A percentile compares a stretch with the other conserved stretches of the same genome.
These are phyloP conservation scores for Heterobasidion annosum DNA, from an alignment of 1,284 basidiomycete species.

Conservation along the genomic window DNA sequence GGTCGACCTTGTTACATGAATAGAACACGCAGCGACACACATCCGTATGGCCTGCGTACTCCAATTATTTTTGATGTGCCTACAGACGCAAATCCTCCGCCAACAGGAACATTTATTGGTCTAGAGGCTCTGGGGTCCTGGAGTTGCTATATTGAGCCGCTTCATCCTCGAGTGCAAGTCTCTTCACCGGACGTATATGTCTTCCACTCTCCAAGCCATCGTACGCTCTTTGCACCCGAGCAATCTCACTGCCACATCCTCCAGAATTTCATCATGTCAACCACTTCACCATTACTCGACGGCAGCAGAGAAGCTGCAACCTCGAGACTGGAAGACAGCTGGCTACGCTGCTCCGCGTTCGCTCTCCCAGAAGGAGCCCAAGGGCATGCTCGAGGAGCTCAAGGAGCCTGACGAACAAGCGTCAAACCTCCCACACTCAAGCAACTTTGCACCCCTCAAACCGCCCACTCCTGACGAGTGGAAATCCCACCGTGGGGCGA, in stretches of 20 bases:
- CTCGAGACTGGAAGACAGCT: conserved; percentile 35
- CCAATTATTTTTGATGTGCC: no score
- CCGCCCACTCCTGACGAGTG: conserved; percentile 43
- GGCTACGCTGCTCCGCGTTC: conserved; percentile 41
- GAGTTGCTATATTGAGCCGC: no score
- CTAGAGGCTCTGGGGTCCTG: no score
- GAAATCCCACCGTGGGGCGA: conserved; percentile 43
- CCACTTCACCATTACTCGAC: conserved; percentile 18
- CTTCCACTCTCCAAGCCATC: conserved; percentile 10
- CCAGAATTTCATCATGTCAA: conserved; percentile 4
- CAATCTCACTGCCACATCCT: conserved; percentile 5
- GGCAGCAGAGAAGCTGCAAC: conserved; percentile 15
- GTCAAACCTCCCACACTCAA: conserved; percentile 6
- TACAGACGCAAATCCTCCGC: no score
- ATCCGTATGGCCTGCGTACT: no score
- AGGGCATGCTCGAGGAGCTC: conserved; percentile 20
- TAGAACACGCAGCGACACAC: no score
- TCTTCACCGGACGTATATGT: neutral
- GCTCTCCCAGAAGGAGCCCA: conserved; percentile 47
- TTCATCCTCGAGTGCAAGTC: neutral
- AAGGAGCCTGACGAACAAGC: conserved; percentile 4
- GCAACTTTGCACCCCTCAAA: conserved; percentile 24
- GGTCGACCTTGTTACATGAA: no score
- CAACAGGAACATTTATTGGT: no score
- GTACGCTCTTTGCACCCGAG: conserved; percentile 6